These are phyloP conservation scores for Astraeus odoratus DNA, from an alignment of 768 basidiomycete genomes.

Conservation along the genomic window DNA sequence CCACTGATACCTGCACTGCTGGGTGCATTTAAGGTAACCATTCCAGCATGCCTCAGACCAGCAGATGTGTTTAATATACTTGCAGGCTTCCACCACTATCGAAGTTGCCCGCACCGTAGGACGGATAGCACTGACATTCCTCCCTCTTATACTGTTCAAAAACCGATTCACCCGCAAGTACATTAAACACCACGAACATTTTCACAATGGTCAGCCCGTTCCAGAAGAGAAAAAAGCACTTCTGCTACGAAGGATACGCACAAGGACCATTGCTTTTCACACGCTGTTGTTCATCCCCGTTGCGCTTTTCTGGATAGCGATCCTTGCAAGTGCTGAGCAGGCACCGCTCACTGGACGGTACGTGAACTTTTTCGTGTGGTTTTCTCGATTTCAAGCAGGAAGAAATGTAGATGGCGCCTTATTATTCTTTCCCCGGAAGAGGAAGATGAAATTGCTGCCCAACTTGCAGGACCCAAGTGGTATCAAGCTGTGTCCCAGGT, in stretches of 20 bases:
- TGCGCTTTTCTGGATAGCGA: conserved; percentile 57
- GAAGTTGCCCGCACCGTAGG: conserved; percentile 63
- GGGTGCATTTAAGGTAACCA: conserved; percentile 54
- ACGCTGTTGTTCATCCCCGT: conserved; percentile 55
- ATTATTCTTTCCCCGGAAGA: conserved; percentile 90
- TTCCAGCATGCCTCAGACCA: neutral
- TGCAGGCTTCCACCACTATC: conserved; percentile 66
- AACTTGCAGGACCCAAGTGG: conserved; percentile 83
- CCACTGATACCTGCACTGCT: conserved; percentile 50
- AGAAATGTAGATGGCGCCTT: conserved; percentile 64
- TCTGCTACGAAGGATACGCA: conserved; percentile 42
- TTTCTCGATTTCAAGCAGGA: conserved; percentile 6
- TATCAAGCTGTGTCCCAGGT: conserved; percentile 77
- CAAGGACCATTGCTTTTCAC: conserved; percentile 44
- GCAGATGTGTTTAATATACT: conserved; percentile 1
- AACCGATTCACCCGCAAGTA: conserved; percentile 45
- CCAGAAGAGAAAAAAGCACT: conserved; percentile 47
- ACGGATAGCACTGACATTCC: conserved; percentile 67
- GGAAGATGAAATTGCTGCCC: conserved; percentile 80
- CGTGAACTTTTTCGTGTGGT: conserved; percentile 17
- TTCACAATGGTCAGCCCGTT: conserved; percentile 35
- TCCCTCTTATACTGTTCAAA: conserved; percentile 60
- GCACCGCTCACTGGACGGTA: conserved; percentile 86
- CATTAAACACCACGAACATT: conserved; percentile 38
- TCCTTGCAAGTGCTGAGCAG: conserved; percentile 65